Evolutionary conservation across 495 filamentous ascomycete species (phyloP).

Genomic region (Ramalina peruviana): DNA sequence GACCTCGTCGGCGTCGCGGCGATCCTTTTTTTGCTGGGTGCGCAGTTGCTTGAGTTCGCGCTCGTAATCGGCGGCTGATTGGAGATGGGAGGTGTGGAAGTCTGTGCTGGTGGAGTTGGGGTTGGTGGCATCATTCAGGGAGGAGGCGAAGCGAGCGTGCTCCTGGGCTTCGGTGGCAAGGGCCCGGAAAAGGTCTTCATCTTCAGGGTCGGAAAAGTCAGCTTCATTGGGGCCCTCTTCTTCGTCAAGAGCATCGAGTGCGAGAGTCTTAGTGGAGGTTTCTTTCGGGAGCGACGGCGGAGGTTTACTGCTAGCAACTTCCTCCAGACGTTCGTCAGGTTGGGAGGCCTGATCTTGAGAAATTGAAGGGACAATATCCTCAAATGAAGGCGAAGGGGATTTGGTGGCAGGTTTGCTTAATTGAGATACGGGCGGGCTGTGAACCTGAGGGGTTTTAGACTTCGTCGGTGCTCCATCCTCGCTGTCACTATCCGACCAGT

Average conservation of each 20-base stretch:
- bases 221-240: slow-evolving; percentile 18
- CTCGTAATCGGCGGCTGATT: slow-evolving; percentile 68
- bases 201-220: slow-evolving; percentile 70
- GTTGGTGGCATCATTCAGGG: slow-evolving; percentile 45
- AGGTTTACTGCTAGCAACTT: neutral
- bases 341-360: slow-evolving; percentile 1
- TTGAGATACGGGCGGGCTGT: neutral
- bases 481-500: slow-evolving; percentile 31
- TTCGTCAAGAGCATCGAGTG: slow-evolving; percentile 20
- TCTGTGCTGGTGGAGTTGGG: too few species aligned
- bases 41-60: slow-evolving; percentile 74
- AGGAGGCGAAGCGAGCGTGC: slow-evolving; percentile 79
- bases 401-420: slow-evolving; percentile 2
- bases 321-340: neutral
- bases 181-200: slow-evolving; percentile 73
- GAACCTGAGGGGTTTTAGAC: slow-evolving; percentile 13
- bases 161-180: slow-evolving; percentile 83
- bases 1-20: slow-evolving; percentile 90
- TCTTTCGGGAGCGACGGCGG: slow-evolving; percentile 2
- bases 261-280: slow-evolving; percentile 13
- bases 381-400: slow-evolving; percentile 41
- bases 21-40: slow-evolving; percentile 87
- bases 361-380: slow-evolving; percentile 27
- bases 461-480: slow-evolving; percentile 23
- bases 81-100: slow-evolving; percentile 30